A percentile compares a stretch with the other conserved stretches of the same genome.
These are phyloP conservation scores for Candida silvatica DNA, from an alignment of 805 yeast genomes.

Conservation along the genomic window DNA sequence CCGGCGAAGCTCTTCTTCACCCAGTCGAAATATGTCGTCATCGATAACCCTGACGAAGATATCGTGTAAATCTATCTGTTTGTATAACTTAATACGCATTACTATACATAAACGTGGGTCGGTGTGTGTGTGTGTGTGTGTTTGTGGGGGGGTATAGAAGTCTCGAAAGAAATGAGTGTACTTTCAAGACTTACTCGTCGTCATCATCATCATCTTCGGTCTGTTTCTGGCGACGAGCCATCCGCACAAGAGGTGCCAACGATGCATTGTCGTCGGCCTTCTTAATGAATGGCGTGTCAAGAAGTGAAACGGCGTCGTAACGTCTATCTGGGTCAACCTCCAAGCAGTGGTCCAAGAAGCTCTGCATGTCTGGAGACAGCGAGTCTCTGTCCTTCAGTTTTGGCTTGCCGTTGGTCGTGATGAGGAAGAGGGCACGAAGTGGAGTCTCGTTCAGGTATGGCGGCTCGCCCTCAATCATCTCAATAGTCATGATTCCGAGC, in stretches of 20 bases:
- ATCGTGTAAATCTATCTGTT: neutral
- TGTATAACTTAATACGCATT: neutral
- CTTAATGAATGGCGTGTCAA: constrained; percentile 55
- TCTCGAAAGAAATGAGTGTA: neutral
- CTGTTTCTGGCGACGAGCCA: constrained; percentile 61
- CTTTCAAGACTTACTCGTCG: neutral
- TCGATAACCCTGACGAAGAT: constrained; percentile 18
- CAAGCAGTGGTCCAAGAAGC: constrained; percentile 69
- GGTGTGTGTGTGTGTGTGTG: neutral
- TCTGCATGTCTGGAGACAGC: constrained; percentile 53
- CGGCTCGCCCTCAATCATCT: constrained; percentile 82
- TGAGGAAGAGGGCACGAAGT: constrained; percentile 63
- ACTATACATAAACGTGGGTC: neutral
- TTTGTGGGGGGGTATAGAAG: neutral
- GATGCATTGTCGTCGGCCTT: constrained; percentile 54
- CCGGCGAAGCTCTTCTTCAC: constrained; percentile 67
- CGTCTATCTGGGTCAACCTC: constrained; percentile 79
- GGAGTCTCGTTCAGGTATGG: constrained; percentile 79
- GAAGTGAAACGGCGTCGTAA: constrained; percentile 67
- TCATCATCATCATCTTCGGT: constrained; percentile 15
- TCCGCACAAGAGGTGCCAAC: constrained; percentile 65
- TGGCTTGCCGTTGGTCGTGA: constrained; percentile 79
- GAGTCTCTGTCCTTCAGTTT: constrained; percentile 67
- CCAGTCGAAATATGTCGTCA: constrained; percentile 44
- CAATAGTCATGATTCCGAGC: constrained; percentile 78